These are phyloP conservation scores for Lachnum nothofagi DNA, from an alignment of 2,329 filamentous ascomycete species.

Conservation along the genomic window DNA sequence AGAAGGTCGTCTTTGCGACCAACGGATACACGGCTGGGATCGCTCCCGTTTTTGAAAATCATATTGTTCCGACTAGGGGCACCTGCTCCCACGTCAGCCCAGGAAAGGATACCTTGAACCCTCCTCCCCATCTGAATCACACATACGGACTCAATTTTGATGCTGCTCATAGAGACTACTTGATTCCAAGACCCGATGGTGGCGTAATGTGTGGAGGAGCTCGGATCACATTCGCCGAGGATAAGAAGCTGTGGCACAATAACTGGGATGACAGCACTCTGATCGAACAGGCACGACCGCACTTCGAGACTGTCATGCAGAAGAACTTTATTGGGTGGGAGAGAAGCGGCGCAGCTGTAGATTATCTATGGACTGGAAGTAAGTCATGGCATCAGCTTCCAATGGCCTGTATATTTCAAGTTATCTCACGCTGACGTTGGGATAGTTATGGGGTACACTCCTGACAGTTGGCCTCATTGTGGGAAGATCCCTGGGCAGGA, in stretches of 20 bases:
- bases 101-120: slow-evolving; percentile 18
- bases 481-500: slow-evolving; percentile 38
- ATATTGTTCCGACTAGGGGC: slow-evolving; percentile 56
- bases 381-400: slow-evolving; percentile 1
- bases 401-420: background rate
- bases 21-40: slow-evolving; percentile 63
- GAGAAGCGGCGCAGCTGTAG: slow-evolving; percentile 34
- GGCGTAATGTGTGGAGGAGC: slow-evolving; percentile 38
- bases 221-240: slow-evolving; percentile 20
- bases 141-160: slow-evolving; percentile 38
- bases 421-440: background rate
- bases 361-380: slow-evolving; percentile 27
- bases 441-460: slow-evolving; percentile 39
- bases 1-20: slow-evolving; percentile 56
- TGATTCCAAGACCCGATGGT: slow-evolving; percentile 28
- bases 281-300: slow-evolving; percentile 38
- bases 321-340: slow-evolving; percentile 46
- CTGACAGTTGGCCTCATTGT: slow-evolving; percentile 39
- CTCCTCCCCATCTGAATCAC: slow-evolving; percentile 31
- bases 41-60: slow-evolving; percentile 42
- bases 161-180: slow-evolving; percentile 17
- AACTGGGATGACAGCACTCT: slow-evolving; percentile 42
- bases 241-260: slow-evolving; percentile 39
- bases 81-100: slow-evolving; percentile 32
- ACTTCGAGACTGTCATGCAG: slow-evolving; percentile 47